A percentile compares a stretch with the other conserved stretches of the same genome.
Conservation (phyloP, 2,329 filamentous ascomycete genomes). For the Leptographium flavum region DNA sequence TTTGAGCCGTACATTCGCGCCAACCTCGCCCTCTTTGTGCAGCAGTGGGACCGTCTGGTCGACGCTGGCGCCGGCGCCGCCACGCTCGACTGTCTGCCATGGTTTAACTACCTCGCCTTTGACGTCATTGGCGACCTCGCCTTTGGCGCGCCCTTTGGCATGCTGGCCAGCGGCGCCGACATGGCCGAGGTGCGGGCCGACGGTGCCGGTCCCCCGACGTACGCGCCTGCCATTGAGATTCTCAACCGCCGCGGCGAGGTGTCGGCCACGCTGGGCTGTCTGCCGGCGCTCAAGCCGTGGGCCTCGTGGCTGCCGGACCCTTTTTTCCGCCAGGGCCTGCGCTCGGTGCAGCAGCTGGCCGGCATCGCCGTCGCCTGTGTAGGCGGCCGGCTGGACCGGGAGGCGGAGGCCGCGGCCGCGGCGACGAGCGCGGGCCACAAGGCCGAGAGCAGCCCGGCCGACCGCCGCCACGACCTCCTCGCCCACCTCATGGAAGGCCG, state of each 20-base stretch:
- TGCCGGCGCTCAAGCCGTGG: conserved; percentile 62
- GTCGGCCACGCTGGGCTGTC: conserved; percentile 62
- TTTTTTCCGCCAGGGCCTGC: conserved; percentile 63
- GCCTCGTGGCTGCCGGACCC: conserved; percentile 69
- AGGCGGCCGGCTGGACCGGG: conserved; percentile 54
- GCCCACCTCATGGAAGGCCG: conserved; percentile 74
- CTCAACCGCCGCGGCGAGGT: conserved; percentile 81
- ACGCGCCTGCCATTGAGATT: conserved; percentile 71
- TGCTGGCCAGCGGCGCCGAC: conserved; percentile 65
- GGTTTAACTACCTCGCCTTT: conserved; percentile 58
- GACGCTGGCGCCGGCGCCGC: conserved; percentile 35
- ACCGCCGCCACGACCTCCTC: conserved; percentile 58
- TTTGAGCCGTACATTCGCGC: conserved; percentile 81
- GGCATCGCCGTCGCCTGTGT: conserved; percentile 82
- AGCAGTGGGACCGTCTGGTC: conserved; percentile 55
- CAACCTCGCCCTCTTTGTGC: conserved; percentile 61
- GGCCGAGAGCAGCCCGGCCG: too few relatives aligned
- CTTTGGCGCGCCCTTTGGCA: conserved; percentile 68
- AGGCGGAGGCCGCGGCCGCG: conserved; percentile 36
- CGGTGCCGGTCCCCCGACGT: conserved; percentile 45
- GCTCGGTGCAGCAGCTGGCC: conserved; percentile 65
- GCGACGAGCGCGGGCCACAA: too few relatives aligned
- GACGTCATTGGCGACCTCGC: conserved; percentile 43
- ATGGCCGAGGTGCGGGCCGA: conserved; percentile 58
- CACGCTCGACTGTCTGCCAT: conserved; percentile 58